Evolutionary conservation across 495 filamentous ascomycete species (phyloP), one percentile per base, ranked within the genome.

Genomic region (Penicillium odoratum): DNA sequence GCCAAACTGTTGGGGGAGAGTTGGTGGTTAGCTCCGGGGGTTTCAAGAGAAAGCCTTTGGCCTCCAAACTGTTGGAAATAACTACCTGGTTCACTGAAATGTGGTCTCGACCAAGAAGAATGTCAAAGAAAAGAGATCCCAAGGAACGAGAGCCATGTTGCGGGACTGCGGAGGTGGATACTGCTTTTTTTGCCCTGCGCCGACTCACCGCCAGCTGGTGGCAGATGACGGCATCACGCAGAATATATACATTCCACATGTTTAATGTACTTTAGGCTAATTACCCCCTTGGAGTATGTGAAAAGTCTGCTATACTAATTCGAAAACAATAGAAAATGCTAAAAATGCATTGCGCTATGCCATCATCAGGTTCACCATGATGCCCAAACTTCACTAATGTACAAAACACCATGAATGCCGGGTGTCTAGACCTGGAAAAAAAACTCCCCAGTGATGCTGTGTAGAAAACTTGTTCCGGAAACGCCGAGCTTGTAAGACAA

Each of bases 401-500:
- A 78, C 73, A 78, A 62, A 59, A 65, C 28, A 70, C 64, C 68
- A 67, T 65, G 38, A 40, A 64, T 61, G 47, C 64, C 60, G 54
- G 45, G 69, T 71, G 71, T 61, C 60, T 51, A 59, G 51, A 58
- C 64, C 54, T 61, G 61, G 64, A 62, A 60, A 64, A 53, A 63
- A 55, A 75, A 77, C 74, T 72, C 74, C 73, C 59, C 55, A 58
- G 53, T 66, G 70, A 77, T 77, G 73, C 71, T 70, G 67, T 66
- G 67, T 64, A 69, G 57, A 60, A 70, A 64, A 58, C 21, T 21
- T 21, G 31, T 29, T 40, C 61, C 51, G 38, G 29, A 55, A 69
- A 66, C 66, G 66, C 66, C 66, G 44, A 59, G 60, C 51, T 59
- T 47, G 44, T 61, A 63, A 66, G 57, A 64, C 28, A 48, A 28